Conservation (phyloP, 768 basidiomycete species). For the Tulasnella sp. region DNA sequence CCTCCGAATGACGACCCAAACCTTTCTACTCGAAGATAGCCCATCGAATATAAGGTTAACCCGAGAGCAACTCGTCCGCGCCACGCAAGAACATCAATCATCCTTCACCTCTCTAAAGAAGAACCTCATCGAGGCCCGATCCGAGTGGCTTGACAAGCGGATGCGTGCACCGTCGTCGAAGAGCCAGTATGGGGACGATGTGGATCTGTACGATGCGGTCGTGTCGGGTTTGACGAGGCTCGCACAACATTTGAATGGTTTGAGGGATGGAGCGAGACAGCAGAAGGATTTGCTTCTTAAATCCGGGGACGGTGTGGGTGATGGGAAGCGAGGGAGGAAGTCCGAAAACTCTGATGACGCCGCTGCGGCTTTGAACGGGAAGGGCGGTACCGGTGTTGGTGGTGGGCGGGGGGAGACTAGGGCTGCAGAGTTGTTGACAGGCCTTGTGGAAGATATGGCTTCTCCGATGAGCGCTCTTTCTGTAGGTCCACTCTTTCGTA, state of each 20-base stretch:
- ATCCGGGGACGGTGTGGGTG: too few relatives aligned
- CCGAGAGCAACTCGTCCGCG: slow-evolving; percentile 58
- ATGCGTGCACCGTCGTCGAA: slow-evolving; percentile 22
- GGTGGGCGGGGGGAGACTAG: slow-evolving; percentile 25
- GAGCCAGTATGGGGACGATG: slow-evolving; percentile 28
- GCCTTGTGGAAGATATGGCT: slow-evolving; percentile 67
- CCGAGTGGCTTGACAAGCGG: slow-evolving; percentile 52
- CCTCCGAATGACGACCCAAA: slow-evolving; percentile 65
- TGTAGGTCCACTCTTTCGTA: slow-evolving; percentile 33
- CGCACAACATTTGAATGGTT: slow-evolving; percentile 87
- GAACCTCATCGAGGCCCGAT: slow-evolving; percentile 75
- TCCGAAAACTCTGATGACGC: slow-evolving; percentile 20
- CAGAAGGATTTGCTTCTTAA: slow-evolving; percentile 48
- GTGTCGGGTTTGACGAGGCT: slow-evolving; percentile 79
- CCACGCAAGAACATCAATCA: slow-evolving; percentile 75
- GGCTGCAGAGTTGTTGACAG: slow-evolving; percentile 66
- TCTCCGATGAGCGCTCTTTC: slow-evolving; percentile 66
- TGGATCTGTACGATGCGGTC: slow-evolving; percentile 71
- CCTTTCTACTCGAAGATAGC: slow-evolving; percentile 71
- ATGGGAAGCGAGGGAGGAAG: slow-evolving; percentile 34
- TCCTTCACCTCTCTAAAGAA: slow-evolving; percentile 86
- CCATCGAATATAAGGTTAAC: slow-evolving; percentile 45
- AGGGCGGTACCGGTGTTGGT: not conserved
- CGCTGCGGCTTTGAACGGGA: not conserved
- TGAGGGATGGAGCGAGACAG: slow-evolving; percentile 71